phyloP scores from a whole-genome alignment of 768 basidiomycete species.

The Phylloporus sp. region DNA sequence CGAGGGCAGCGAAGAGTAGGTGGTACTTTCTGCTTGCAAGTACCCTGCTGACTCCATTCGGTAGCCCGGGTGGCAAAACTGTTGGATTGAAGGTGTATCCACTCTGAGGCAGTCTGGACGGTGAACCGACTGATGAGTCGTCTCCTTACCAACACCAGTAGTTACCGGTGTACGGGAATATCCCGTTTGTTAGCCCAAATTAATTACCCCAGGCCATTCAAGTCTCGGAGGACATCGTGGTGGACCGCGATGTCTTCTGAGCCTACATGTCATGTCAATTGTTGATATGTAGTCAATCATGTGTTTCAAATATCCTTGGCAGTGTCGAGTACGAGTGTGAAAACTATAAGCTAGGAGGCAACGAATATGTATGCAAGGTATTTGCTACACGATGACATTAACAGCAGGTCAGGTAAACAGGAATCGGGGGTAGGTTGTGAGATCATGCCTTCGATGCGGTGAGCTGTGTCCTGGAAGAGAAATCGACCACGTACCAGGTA shows the following conservation, averaged over 20 bases:
- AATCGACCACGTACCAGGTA: constrained; percentile 47
- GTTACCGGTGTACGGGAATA: constrained; percentile 22
- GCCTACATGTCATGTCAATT: constrained; percentile 33
- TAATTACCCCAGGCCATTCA: constrained; percentile 35
- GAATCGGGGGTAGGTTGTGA: background rate
- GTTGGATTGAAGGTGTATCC: constrained; percentile 8
- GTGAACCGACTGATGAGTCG: constrained; percentile 5
- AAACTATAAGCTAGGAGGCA: no score
- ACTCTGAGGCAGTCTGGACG: background rate
- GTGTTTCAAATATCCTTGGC: background rate
- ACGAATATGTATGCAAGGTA: no score
- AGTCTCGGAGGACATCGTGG: constrained; percentile 23
- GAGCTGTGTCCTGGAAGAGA: background rate
- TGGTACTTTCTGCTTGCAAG: accelerated
- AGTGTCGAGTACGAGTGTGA: no score
- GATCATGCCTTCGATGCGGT: constrained; percentile 24
- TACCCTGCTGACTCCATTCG: background rate
- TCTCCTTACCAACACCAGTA: constrained; percentile 9
- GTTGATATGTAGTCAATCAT: constrained; percentile 28
- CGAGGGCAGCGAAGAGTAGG: constrained; percentile 21
- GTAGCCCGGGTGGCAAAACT: constrained; percentile 12
- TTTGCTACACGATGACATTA: constrained; percentile 1
- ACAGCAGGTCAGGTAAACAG: background rate
- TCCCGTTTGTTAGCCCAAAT: constrained; percentile 30
- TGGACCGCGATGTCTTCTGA: constrained; percentile 14